phyloP scores from a whole-genome alignment of 148 eudicot genomes.

The Rhododendron henanense region DNA sequence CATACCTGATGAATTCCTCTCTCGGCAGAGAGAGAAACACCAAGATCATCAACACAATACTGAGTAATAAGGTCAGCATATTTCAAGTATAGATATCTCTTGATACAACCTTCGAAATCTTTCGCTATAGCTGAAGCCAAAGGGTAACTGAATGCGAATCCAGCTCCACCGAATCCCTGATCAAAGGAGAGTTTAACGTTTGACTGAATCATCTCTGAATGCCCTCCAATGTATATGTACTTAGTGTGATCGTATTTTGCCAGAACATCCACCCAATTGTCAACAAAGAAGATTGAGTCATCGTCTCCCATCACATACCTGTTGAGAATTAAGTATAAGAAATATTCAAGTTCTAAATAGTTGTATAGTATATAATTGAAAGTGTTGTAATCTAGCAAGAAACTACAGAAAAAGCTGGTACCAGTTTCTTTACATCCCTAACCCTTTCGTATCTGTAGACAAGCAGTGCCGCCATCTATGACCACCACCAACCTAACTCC shows the following conservation, averaged over 20 bases:
- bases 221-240: constrained; percentile 27
- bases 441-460: too few relatives aligned
- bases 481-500: too few relatives aligned
- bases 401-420: too few relatives aligned
- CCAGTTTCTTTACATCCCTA: too few relatives aligned
- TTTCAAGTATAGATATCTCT: constrained; percentile 24
- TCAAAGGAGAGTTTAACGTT: constrained; percentile 33
- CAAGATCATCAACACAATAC: constrained; percentile 45
- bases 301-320: constrained; percentile 29
- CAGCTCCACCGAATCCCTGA: constrained; percentile 37
- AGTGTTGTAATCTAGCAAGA: too few relatives aligned
- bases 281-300: constrained; percentile 29
- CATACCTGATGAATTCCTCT: constrained; percentile 59
- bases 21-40: constrained; percentile 47
- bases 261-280: constrained; percentile 23
- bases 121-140: not conserved
- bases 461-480: too few relatives aligned
- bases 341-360: too few relatives aligned
- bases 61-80: constrained; percentile 30
- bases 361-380: too few relatives aligned
- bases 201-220: constrained; percentile 28
- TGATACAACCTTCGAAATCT: not conserved
- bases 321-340: not conserved
- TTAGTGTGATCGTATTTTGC: not conserved
- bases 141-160: constrained; percentile 14